Percentiles rank a stretch among this genome's conserved stretches.
These are phyloP conservation scores for Hygrocybe coccinea DNA, from an alignment of 768 basidiomycete species.

Conservation along the genomic window DNA sequence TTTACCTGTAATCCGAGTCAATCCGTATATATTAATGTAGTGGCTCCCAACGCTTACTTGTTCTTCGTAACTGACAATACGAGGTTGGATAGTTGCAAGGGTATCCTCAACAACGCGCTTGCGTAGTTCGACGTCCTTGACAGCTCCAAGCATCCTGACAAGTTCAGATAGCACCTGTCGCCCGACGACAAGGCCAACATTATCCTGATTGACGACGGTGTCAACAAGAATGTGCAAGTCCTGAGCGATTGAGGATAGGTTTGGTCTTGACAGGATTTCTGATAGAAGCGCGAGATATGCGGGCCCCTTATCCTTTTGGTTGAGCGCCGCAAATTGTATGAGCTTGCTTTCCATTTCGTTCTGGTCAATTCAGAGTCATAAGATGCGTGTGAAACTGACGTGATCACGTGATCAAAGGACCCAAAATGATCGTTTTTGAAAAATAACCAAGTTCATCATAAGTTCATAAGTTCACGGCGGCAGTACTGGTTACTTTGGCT, in stretches of 20 bases:
- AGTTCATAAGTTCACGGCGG: too few relatives aligned
- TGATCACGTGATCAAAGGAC: not conserved
- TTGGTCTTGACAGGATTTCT: slow-evolving; percentile 53
- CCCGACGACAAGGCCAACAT: slow-evolving; percentile 79
- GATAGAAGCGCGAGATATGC: slow-evolving; percentile 68
- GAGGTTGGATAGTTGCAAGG: slow-evolving; percentile 62
- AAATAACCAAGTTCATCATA: too few relatives aligned
- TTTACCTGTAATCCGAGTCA: slow-evolving; percentile 57
- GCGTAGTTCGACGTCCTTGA: slow-evolving; percentile 52
- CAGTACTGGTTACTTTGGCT: too few relatives aligned
- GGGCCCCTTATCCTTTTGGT: slow-evolving; percentile 81
- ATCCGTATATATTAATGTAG: not conserved
- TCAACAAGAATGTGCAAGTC: slow-evolving; percentile 74
- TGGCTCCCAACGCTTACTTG: slow-evolving; percentile 53
- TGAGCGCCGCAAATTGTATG: slow-evolving; percentile 54
- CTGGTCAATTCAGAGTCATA: not conserved
- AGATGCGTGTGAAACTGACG: not conserved
- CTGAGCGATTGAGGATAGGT: slow-evolving; percentile 39
- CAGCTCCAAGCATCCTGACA: slow-evolving; percentile 57
- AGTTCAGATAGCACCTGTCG: slow-evolving; percentile 84
- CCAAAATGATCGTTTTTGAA: too few relatives aligned
- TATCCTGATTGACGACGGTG: slow-evolving; percentile 77
- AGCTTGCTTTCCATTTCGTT: slow-evolving; percentile 61
- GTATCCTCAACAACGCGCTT: slow-evolving; percentile 76
- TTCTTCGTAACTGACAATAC: slow-evolving; percentile 90